Evolutionary conservation across 2,329 filamentous ascomycete species (phyloP).

Genomic region (Rugonectria rugulosa): DNA sequence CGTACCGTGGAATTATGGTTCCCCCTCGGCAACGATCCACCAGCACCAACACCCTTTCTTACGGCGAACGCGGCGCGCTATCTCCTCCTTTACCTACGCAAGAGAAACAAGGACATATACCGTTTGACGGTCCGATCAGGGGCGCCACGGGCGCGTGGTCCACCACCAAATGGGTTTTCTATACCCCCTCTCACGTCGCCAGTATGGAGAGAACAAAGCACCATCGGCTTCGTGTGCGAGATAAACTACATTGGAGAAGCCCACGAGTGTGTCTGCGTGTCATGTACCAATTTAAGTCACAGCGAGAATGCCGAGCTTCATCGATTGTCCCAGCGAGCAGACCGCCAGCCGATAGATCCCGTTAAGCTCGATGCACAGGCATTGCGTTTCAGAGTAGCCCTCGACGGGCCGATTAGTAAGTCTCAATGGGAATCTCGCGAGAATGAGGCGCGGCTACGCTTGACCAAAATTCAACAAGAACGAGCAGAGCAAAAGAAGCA

Average conservation of each 20-base stretch:
- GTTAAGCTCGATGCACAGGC: not conserved
- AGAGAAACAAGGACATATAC: conserved; percentile 7
- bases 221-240: conserved; percentile 10
- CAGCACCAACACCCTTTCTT: conserved; percentile 4
- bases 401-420: conserved; percentile 13
- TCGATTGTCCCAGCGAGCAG: not conserved
- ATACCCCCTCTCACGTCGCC: not conserved
- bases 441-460: too few species aligned
- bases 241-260: not conserved
- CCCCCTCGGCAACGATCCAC: not conserved
- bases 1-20: conserved; percentile 19
- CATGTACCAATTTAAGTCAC: conserved; percentile 6
- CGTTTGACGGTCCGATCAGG: conserved; percentile 12
- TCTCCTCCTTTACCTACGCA: conserved; percentile 11
- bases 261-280: not conserved
- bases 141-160: not conserved
- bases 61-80: conserved; percentile 3
- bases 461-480: too few species aligned
- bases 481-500: too few species aligned
- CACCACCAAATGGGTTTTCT: not conserved
- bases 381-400: conserved; percentile 2
- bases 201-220: conserved; percentile 1
- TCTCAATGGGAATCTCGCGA: conserved; percentile 1
- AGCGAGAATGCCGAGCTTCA: conserved; percentile 3
- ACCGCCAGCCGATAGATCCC: not conserved